Conservation (phyloP, 306 rosid genomes). For the Pyrus pyrifolia region DNA sequence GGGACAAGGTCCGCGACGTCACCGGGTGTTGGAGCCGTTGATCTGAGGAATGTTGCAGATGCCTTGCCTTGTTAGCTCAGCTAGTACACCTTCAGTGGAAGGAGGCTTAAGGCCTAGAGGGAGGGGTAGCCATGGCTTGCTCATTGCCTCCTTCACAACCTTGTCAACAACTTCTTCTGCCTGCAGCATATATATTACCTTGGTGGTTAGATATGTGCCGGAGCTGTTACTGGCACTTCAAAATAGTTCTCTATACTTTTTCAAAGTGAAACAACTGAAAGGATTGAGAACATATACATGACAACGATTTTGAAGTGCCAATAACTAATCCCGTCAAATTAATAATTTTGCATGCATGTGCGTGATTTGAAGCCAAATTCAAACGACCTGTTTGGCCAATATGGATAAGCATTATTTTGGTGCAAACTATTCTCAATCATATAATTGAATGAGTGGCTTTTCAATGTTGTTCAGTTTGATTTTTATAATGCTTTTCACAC, state of each 20-base stretch:
- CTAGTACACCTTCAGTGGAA: slow-evolving; percentile 65
- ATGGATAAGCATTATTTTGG: too few relatives aligned
- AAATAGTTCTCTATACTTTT: too few relatives aligned
- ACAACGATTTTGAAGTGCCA: too few relatives aligned
- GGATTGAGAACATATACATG: too few relatives aligned
- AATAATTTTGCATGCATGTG: not conserved
- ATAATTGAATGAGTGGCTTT: not conserved
- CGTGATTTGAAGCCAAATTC: not conserved
- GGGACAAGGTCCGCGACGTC: slow-evolving; percentile 8
- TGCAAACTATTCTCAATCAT: not conserved
- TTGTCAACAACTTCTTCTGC: slow-evolving; percentile 86
- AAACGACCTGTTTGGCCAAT: too few relatives aligned
- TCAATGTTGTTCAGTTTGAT: not conserved
- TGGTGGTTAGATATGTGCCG: too few relatives aligned
- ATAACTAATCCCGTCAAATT: not conserved
- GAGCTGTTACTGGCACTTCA: too few relatives aligned
- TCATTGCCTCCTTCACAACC: slow-evolving; percentile 80
- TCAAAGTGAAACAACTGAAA: too few relatives aligned
- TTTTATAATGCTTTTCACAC: not conserved
- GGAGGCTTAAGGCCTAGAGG: slow-evolving; percentile 95
- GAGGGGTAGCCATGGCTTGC: slow-evolving; percentile 89
- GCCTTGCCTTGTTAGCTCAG: slow-evolving; percentile 80
- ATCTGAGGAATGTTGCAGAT: slow-evolving; percentile 46
- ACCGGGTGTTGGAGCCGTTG: slow-evolving; percentile 22
- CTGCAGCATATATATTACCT: slow-evolving; percentile 29